phyloP scores from a whole-genome alignment of 1,139 yeast species.

The Zygoascus sp. region DNA sequence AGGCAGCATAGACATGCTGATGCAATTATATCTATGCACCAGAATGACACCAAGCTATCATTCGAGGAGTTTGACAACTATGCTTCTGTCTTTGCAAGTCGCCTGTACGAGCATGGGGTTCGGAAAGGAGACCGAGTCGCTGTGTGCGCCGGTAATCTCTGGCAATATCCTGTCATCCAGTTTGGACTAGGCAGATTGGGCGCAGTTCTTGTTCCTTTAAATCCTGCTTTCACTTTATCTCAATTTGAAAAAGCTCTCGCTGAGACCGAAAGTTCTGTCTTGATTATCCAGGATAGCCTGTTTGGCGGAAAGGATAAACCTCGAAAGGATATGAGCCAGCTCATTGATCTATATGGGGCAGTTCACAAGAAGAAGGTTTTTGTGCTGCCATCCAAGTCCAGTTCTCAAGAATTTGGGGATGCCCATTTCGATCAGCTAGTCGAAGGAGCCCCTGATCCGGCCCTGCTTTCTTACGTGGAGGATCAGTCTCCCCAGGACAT shows the following conservation, averaged over 20 bases:
- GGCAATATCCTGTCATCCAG: conserved; percentile 34
- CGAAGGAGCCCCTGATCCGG: conserved; percentile 4
- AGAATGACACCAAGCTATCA: conserved; percentile 21
- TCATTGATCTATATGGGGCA: conserved; percentile 10
- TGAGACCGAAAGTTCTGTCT: conserved; percentile 26
- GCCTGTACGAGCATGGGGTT: conserved; percentile 23
- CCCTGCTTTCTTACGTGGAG: background rate
- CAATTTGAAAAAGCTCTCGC: conserved; percentile 30
- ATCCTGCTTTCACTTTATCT: conserved; percentile 33
- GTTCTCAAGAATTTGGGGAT: conserved; percentile 9
- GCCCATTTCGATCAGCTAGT: conserved; percentile 11
- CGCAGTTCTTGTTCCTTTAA: conserved; percentile 33
- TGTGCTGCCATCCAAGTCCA: conserved; percentile 8
- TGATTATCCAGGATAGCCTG: conserved; percentile 26
- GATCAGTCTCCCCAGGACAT: conserved; percentile 22
- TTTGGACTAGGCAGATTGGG: conserved; percentile 33
- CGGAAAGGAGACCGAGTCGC: conserved; percentile 32
- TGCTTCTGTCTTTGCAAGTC: conserved; percentile 25
- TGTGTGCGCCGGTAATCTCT: conserved; percentile 32
- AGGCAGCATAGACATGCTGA: conserved; percentile 20
- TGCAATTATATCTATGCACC: conserved; percentile 31
- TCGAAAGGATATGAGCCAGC: conserved; percentile 16
- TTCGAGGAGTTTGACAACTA: conserved; percentile 26
- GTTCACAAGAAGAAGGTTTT: conserved; percentile 9
- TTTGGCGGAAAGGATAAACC: conserved; percentile 17